Base-by-base conservation (phyloP, 2,329 filamentous ascomycete genomes). In the Rutstroemia sp. region DNA sequence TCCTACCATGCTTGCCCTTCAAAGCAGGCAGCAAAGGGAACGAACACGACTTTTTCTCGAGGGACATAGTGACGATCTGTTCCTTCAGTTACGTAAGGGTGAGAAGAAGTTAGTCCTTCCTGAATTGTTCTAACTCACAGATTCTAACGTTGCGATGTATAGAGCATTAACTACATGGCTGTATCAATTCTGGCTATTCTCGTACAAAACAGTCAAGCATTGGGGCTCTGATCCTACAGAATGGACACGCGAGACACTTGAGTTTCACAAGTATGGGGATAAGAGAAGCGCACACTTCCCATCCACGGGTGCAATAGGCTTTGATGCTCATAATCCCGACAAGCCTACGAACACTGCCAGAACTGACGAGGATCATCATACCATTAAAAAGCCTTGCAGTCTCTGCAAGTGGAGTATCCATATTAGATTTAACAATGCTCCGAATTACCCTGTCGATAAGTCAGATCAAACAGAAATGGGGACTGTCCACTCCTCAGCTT, bases 311-410 rank as follows among this genome's bases (percentile, higher is more conserved):
- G 27, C 27, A 7, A 10, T 30, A 30, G 27, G 27, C 27, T 30
- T 30, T 30, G 8, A 30, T 30, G 27, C 27, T 30, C 27, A 30
- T 1, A 30, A 7, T 30, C 27, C 2, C 8, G 8, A 30, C 27
- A 30, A 3, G 3, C 0, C 27, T 30, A 30, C 4, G 9, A 10
- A 1, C 27, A 30, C 2, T 30, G 4, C 27, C 8, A 1, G 27
- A 7, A 30, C 8, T 10, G 27, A 30, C 8, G 8, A 10, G 27
- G 8, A 1, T 4, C 8, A 30, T 2, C 2, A 10, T 30, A 6
- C 9, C 27, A 41, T 0, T 0, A 2, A 41, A 41, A 18, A 1
- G 1, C 38, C 38, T 8, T 5, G 6, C 38, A 16, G 0, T 0
- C 18, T 41, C 16, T 41, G 38, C 18, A n/a, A 6, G 2, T 41